Evolutionary conservation across 148 eudicot species (phyloP).

Genomic region (Talinum fruticosum): DNA sequence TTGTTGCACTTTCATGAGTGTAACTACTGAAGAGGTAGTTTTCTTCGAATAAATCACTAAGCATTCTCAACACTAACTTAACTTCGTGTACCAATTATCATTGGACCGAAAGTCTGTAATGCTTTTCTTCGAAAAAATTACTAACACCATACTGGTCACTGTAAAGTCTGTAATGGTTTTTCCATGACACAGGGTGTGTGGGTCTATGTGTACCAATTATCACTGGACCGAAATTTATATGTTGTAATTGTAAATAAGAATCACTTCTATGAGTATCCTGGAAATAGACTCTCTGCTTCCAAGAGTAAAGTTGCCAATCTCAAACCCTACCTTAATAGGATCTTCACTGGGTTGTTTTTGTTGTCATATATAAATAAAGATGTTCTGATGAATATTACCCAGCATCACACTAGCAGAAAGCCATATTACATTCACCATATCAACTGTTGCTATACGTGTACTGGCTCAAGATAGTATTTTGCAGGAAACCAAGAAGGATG

Average conservation of each 20-base stretch:
- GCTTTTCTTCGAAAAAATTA: too few relatives aligned
- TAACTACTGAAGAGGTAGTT: too few relatives aligned
- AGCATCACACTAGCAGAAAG: not conserved
- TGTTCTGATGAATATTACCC: not conserved
- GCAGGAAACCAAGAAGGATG: too few relatives aligned
- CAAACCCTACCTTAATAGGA: not conserved
- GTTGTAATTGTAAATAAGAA: too few relatives aligned
- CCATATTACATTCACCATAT: too few relatives aligned
- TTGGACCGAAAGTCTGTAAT: too few relatives aligned
- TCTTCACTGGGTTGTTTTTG: not conserved
- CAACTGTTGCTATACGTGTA: too few relatives aligned
- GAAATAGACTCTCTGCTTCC: not conserved
- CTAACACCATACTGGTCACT: not conserved
- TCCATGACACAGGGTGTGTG: not conserved
- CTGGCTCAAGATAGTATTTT: too few relatives aligned
- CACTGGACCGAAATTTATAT: not conserved
- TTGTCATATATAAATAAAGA: not conserved
- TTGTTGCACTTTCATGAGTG: too few relatives aligned
- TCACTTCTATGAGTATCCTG: not conserved
- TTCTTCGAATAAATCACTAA: too few relatives aligned
- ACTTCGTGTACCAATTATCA: too few relatives aligned
- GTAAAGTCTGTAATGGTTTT: not conserved
- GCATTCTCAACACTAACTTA: too few relatives aligned
- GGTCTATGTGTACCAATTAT: not conserved
- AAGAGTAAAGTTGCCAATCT: not conserved